Base-by-base conservation (phyloP, 2,329 filamentous ascomycete species). In the Ophiostoma sp. region DNA sequence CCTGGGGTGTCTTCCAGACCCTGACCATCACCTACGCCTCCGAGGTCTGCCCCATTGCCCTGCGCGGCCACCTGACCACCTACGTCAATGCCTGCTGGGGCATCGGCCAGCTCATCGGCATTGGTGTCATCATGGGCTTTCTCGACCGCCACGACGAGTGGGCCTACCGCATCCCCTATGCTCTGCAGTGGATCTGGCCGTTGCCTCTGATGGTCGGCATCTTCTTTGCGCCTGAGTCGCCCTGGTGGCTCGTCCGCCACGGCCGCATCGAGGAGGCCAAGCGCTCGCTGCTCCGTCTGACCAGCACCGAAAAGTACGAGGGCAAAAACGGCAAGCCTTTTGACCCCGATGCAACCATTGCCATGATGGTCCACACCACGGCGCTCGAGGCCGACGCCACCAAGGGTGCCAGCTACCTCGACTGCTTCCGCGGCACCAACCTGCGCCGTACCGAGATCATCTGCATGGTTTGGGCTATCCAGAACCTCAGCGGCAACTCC, bases 341-440 rank as follows among this genome's bases (percentile, higher is more conserved):
- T 75, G 87, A 96, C 76, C 86, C 90, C 13, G 90, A 96, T 73
- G 92, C 95, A 80, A 95, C 92, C 0, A 84, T 96, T 67, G 89
- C 91, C 75, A 96, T 96, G 92, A 96, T 97, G 91, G 87, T 93
- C 1, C 92, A 96, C 77, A 97, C 93, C 0, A 94, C 91, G 0
- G 90, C 90, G 0, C 82, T 96, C 13, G 93, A 96, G 78, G 85
- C 91, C 76, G 85, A 86, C 62, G 72, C 72, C n/a, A 93, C 91
- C 4, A 81, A 82, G 7, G 92, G 92, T 39, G 87, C 91, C 6
- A 88, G 84, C 69, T 96, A 95, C 78, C 79, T 86, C 75, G 93
- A 96, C 78, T 96, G 93, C 80, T 96, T 96, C 85, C 89, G 85
- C 77, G 92, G 93, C 13, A 85, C 86, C 15, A 89, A 96, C 76